Percentiles rank a stretch among this genome's conserved stretches.
phyloP scores from a whole-genome alignment of 2,329 filamentous ascomycete genomes.

The Chaetothyriales sp. region DNA sequence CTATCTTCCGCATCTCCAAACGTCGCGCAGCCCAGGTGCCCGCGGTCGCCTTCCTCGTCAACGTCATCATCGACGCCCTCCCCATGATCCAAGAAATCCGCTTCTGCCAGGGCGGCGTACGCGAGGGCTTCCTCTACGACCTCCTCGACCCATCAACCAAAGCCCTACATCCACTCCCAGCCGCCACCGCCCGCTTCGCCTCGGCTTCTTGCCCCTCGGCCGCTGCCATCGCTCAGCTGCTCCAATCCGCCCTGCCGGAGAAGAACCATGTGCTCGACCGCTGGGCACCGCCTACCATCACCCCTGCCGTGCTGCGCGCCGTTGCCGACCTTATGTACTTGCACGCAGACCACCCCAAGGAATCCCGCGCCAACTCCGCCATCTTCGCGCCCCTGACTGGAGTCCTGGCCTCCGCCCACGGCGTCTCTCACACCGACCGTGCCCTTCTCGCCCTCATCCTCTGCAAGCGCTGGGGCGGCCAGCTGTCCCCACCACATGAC shows the following conservation, averaged over 20 bases:
- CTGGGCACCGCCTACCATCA: slow-evolving; percentile 19
- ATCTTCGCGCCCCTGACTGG: slow-evolving; percentile 24
- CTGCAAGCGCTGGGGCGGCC: slow-evolving; percentile 23
- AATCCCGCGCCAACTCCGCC: slow-evolving; percentile 22
- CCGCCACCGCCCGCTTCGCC: slow-evolving; percentile 35
- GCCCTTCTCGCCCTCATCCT: slow-evolving; percentile 24
- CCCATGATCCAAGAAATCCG: slow-evolving; percentile 59
- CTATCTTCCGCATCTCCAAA: slow-evolving; percentile 61
- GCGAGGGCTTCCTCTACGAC: slow-evolving; percentile 63
- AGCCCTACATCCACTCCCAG: slow-evolving; percentile 52
- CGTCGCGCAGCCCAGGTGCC: slow-evolving; percentile 69
- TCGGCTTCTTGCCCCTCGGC: slow-evolving; percentile 22
- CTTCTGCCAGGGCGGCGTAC: slow-evolving; percentile 78
- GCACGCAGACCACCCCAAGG: slow-evolving; percentile 23
- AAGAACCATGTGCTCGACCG: slow-evolving; percentile 11
- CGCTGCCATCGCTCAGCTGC: slow-evolving; percentile 34
- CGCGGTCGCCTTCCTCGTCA: slow-evolving; percentile 68
- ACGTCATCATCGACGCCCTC: slow-evolving; percentile 55
- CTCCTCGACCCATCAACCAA: slow-evolving; percentile 44
- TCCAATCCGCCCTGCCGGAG: slow-evolving; percentile 34
- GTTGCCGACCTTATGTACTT: slow-evolving; percentile 24
- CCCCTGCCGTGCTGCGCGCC: slow-evolving; percentile 19
- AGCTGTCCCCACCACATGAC: slow-evolving; percentile 1
- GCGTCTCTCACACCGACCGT: slow-evolving; percentile 23
- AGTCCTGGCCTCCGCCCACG: slow-evolving; percentile 23